Percentiles rank a stretch among this genome's conserved stretches.
These are phyloP conservation scores for Teratosphaeria viscida DNA, from an alignment of 2,329 filamentous ascomycete species.

Conservation along the genomic window DNA sequence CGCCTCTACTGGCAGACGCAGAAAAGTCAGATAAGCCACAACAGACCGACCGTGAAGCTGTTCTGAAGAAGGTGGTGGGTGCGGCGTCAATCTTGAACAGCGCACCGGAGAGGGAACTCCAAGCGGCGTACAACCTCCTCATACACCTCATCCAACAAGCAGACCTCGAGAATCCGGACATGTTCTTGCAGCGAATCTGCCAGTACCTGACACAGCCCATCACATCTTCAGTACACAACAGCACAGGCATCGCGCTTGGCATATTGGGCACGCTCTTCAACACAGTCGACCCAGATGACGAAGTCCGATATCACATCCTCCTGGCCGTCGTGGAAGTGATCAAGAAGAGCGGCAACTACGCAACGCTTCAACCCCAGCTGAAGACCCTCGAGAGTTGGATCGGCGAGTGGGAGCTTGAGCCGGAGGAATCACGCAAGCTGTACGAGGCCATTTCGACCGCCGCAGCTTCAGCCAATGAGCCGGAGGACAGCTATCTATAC, in stretches of 20 bases:
- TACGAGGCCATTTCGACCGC: constrained; percentile 74
- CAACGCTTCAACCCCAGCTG: constrained; percentile 72
- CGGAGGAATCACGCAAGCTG: constrained; percentile 74
- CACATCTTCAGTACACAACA: constrained; percentile 74
- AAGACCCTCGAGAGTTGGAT: constrained; percentile 77
- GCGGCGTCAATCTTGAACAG: constrained; percentile 67
- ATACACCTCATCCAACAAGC: constrained; percentile 86
- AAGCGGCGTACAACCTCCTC: constrained; percentile 91
- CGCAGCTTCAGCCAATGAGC: constrained; percentile 66
- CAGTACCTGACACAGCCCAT: constrained; percentile 80
- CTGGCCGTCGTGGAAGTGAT: constrained; percentile 79
- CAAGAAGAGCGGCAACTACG: constrained; percentile 53
- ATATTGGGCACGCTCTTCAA: constrained; percentile 96
- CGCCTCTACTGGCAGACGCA: constrained; percentile 49
- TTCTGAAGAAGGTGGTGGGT: constrained; percentile 78
- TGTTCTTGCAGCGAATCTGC: constrained; percentile 81
- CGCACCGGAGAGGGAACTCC: constrained; percentile 93
- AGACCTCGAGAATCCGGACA: constrained; percentile 56
- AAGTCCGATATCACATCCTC: constrained; percentile 81
- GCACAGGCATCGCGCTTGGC: constrained; percentile 74
- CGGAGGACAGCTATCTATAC: constrained; percentile 65
- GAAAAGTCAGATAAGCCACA: constrained; percentile 38
- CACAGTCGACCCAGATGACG: constrained; percentile 65
- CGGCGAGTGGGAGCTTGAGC: constrained; percentile 67
- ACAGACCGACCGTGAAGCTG: constrained; percentile 64